These are phyloP conservation scores for Agroathelia rolfsii DNA, from an alignment of 1,284 basidiomycete genomes.

Conservation along the genomic window DNA sequence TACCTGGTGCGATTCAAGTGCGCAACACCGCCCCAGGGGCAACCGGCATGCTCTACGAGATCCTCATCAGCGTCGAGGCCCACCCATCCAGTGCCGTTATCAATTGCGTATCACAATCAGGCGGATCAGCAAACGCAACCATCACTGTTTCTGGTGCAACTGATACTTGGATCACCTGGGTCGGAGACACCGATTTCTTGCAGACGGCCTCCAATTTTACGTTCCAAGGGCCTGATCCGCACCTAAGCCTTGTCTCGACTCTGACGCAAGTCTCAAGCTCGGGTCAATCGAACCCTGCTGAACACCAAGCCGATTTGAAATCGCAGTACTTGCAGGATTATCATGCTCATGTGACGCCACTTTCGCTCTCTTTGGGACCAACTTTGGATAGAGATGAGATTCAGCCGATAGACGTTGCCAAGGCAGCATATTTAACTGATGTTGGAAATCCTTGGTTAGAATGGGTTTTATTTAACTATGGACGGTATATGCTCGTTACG, in stretches of 20 bases:
- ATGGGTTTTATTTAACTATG: slow-evolving; percentile 65
- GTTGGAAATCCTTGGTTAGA: slow-evolving; percentile 57
- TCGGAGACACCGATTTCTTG: slow-evolving; percentile 60
- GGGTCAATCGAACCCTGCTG: slow-evolving; percentile 27
- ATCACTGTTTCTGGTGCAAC: slow-evolving; percentile 31
- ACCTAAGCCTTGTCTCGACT: slow-evolving; percentile 31
- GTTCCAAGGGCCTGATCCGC: slow-evolving; percentile 55
- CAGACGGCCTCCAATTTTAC: slow-evolving; percentile 44
- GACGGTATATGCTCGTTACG: slow-evolving; percentile 54
- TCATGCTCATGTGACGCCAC: too few species aligned
- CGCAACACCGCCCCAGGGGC: too few species aligned
- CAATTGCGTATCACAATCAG: slow-evolving; percentile 1
- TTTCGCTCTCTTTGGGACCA: slow-evolving; percentile 53
- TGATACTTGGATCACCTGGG: slow-evolving; percentile 58
- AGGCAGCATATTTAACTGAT: slow-evolving; percentile 40
- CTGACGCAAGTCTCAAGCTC: slow-evolving; percentile 24
- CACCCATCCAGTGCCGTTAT: slow-evolving; percentile 7
- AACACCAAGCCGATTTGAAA: slow-evolving; percentile 47
- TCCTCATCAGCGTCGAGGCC: slow-evolving; percentile 40
- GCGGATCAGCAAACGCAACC: slow-evolving; percentile 40
- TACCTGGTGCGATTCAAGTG: slow-evolving; percentile 45
- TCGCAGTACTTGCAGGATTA: slow-evolving; percentile 26
- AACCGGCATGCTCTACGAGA: slow-evolving; percentile 64
- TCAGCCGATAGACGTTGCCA: slow-evolving; percentile 49
- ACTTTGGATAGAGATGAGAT: slow-evolving; percentile 36